A percentile compares a stretch with the other conserved stretches of the same genome.
These are phyloP conservation scores for Groenewaldozyma sp. DNA, from an alignment of 1,139 yeast genomes.

Conservation along the genomic window DNA sequence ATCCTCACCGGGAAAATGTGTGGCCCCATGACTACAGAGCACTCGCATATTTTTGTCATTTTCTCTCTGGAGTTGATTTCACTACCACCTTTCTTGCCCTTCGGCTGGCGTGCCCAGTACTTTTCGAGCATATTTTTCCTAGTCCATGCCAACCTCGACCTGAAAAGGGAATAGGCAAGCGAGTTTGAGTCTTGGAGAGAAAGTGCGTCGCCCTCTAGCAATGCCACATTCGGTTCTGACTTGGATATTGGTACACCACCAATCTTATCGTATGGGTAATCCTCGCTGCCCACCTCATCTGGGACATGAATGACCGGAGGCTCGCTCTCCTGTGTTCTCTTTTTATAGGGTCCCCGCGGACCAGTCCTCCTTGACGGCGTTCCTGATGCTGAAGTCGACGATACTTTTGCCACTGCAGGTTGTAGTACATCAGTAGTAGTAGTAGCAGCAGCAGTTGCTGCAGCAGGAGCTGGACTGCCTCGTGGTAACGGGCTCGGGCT, in stretches of 20 bases:
- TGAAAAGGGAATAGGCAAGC: slow-evolving; percentile 49
- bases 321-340: background rate
- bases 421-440: background rate
- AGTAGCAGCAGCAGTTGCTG: background rate
- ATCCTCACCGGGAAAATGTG: slow-evolving; percentile 70
- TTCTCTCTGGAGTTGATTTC: slow-evolving; percentile 59
- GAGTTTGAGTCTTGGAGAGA: slow-evolving; percentile 65
- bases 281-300: background rate
- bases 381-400: background rate
- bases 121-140: slow-evolving; percentile 66
- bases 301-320: background rate
- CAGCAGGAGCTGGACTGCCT: background rate
- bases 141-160: slow-evolving; percentile 67
- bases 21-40: slow-evolving; percentile 66
- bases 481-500: background rate
- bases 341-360: background rate
- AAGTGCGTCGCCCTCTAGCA: slow-evolving; percentile 50
- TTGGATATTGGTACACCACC: slow-evolving; percentile 65
- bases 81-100: slow-evolving; percentile 37
- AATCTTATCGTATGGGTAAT: slow-evolving; percentile 56
- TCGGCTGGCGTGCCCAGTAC: slow-evolving; percentile 58
- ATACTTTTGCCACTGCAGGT: background rate
- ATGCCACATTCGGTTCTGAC: slow-evolving; percentile 50
- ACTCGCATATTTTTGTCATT: slow-evolving; percentile 83
- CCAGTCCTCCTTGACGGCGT: background rate